phyloP scores from a whole-genome alignment of 768 basidiomycete species.

The Rhodotorula babjevae region DNA sequence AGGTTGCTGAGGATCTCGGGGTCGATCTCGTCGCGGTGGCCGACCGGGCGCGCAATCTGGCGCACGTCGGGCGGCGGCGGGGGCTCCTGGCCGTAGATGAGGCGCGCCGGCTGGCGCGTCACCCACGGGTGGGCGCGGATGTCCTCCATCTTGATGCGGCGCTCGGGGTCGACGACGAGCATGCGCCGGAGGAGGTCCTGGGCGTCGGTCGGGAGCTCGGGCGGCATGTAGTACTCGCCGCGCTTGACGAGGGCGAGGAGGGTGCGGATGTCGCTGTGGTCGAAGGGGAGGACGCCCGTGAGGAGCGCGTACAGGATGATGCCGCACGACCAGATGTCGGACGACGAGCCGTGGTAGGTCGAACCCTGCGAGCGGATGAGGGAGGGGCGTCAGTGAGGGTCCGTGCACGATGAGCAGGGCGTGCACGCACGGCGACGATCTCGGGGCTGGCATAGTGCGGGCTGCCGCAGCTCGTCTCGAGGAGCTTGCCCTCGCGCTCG shows the following conservation, averaged over 20 bases:
- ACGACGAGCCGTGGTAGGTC: conserved; percentile 80
- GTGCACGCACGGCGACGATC: conserved; percentile 62
- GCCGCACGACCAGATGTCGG: conserved; percentile 94
- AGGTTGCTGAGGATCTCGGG: conserved; percentile 84
- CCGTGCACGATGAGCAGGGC: conserved; percentile 49
- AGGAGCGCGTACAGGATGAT: conserved; percentile 86
- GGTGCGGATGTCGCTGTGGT: conserved; percentile 67
- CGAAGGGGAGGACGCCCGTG: conserved; percentile 85
- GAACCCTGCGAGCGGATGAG: conserved; percentile 37
- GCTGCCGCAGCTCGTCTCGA: conserved; percentile 92
- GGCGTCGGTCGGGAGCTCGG: conserved; percentile 73
- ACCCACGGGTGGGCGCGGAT: conserved; percentile 83
- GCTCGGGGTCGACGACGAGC: conserved; percentile 76
- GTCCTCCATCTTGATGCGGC: conserved; percentile 82
- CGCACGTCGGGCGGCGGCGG: conserved; percentile 51
- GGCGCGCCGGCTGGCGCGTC: conserved; percentile 48
- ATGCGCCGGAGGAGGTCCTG: conserved; percentile 77
- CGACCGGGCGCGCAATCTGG: conserved; percentile 66
- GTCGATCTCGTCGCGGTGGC: conserved; percentile 65
- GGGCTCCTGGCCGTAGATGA: conserved; percentile 25
- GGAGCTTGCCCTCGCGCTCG: conserved; percentile 72
- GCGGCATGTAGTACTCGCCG: conserved; percentile 78
- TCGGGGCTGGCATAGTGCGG: conserved; percentile 97
- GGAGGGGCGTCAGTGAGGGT: conserved; percentile 27
- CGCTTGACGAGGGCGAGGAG: conserved; percentile 80